Base-by-base conservation (phyloP, 495 filamentous ascomycete species). In the Lophiotrema nucula region DNA sequence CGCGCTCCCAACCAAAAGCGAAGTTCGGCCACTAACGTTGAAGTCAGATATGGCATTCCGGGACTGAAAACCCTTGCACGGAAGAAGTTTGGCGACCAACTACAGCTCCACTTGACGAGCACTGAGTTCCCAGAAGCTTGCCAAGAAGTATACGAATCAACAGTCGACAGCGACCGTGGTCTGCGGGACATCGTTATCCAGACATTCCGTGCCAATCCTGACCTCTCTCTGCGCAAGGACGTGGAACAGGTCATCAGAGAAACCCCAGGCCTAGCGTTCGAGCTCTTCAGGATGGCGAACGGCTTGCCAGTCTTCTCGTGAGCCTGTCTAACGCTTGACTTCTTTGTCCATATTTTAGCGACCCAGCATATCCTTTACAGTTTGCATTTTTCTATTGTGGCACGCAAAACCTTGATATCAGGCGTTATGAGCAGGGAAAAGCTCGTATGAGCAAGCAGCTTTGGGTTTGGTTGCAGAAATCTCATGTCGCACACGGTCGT, bases 61-160 rank as follows among this genome's bases (percentile, higher is more conserved):
- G 68, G 66, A 5, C 65, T 79, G 11, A 75, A 75, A 52, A 37
- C 66, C 3, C 65, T 78, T 12, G 69, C 76, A 10, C 57, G 62
- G 13, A 48, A 54, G 16, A 77, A 74, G 62, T 76, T 80, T 61
- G 62, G 67, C 21, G 44, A 43, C 22, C 63, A 65, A 28, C 53
- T 74, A 38, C 56, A 56, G 8, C 47, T 58, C 19, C 53, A 69
- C 46, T 71, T 62, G 61, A 52, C 67, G 28, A 67, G 63, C 23
- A 47, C 61, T 4, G 70, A 74, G 18, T 66, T 80, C 49, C 61
- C 74, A 3, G 67, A 72, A 11, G 72, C 70, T 1, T 69, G 76
- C 50, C 60, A 67, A 52, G 71, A 74, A 26, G 73, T 74, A 10
- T 77, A 77, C 59, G 65, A 72, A 23, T 66, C 62, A 15, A 77